phyloP scores from a whole-genome alignment of 495 filamentous ascomycete species.

The Trichoderma orchidacearum region DNA sequence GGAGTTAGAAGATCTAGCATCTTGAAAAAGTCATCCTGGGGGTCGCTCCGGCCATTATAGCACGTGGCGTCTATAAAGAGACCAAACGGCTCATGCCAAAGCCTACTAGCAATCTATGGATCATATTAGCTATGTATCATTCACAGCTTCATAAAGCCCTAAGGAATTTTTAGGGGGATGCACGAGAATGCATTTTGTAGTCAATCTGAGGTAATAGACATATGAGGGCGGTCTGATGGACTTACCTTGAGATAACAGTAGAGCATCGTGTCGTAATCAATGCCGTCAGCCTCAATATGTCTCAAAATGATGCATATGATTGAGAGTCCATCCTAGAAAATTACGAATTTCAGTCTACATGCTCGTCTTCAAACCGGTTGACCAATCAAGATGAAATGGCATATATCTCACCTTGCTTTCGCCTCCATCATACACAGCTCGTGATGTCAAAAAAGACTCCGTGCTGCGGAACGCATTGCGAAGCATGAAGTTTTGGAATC shows the following conservation, averaged over 20 bases:
- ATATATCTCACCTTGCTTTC: constrained; percentile 43
- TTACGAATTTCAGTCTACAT: too few species aligned
- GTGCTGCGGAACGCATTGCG: constrained; percentile 47
- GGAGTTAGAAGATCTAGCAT: constrained; percentile 45
- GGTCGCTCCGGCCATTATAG: constrained; percentile 45
- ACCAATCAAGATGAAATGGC: too few species aligned
- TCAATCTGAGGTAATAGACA: not conserved
- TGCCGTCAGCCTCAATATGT: constrained; percentile 44
- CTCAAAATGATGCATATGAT: constrained; percentile 54
- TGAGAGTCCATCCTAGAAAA: constrained; percentile 39
- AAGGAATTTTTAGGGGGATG: not conserved
- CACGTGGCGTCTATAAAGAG: constrained; percentile 53
- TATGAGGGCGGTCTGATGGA: not conserved
- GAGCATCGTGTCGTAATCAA: constrained; percentile 46
- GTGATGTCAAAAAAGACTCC: constrained; percentile 42
- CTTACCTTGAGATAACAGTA: constrained; percentile 49
- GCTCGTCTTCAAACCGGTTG: too few species aligned
- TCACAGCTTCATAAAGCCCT: too few species aligned
- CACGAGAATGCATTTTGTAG: not conserved
- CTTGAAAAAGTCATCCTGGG: constrained; percentile 43
- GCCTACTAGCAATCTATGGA: constrained; percentile 43
- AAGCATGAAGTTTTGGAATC: constrained; percentile 59
- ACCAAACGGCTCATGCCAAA: constrained; percentile 54
- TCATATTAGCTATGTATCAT: constrained; percentile 1
- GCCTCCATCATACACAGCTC: constrained; percentile 53